Evolutionary conservation across 2,329 filamentous ascomycete genomes (phyloP), one percentile per base, ranked within the genome.

Genomic region (Piedraia hortae): DNA sequence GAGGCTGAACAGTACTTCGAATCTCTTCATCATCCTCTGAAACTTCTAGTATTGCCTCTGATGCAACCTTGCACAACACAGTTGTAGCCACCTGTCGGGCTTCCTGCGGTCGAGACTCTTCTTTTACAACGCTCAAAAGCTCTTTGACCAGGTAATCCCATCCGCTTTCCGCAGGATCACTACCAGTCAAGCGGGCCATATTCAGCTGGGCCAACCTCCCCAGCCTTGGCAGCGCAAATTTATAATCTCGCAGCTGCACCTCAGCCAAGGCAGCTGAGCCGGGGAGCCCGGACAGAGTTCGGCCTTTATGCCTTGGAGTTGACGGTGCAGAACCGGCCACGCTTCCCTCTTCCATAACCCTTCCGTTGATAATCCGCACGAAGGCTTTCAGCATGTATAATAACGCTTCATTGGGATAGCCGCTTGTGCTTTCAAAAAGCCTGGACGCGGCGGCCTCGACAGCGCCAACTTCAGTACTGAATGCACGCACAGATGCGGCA

Each of bases 391-490:
- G 53, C 6, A 93, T 63, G 30, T 74, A 62, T 4, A 70, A 50
- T 34, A 93, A 93, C 0, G 77, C 56, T 9, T 65, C 56, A 31
- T 82, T 78, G 0, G 78, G 75, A 35, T 89, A 93, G 34, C 91
- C 80, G 9, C 71, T 56, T 0, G 80, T 93, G 44, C 78, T 90
- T 41, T 93, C 85, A 26, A 93, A 67, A 10, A 97, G 54, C 29
- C 85, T 65, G 1, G 66, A 65, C 1, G 78, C 77, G 3, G 85
- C 85, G 4, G 71, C 69, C 42, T 91, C 75, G 0, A 93, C 82
- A 14, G 85, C 75, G 27, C 71, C 62, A 13, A 90, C 71, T 40
- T 97, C 85, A 0, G 62, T 55, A 16, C 62, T 64, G 34, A 93
- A 42, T 4, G 36, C 34, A 21, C 36, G 36, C 7, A 41, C 31